Evolutionary conservation across 106 monocot genomes (phyloP), one percentile per base, ranked within the genome.

Genomic region (Allium fistulosum): DNA sequence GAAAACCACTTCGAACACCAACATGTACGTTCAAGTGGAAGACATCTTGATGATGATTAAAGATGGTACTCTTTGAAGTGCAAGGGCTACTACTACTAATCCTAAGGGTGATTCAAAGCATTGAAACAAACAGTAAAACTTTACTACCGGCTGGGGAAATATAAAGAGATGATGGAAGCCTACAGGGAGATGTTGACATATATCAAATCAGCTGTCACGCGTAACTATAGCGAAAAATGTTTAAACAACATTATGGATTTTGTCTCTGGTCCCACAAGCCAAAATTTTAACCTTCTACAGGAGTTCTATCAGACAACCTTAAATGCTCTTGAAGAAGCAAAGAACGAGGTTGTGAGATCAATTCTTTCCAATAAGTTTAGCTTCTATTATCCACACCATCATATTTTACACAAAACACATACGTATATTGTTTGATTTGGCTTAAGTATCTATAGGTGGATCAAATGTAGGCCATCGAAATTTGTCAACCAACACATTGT

Each of bases 211-310:
- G 86, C 97, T 58, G 97, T 99, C 11, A 99, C 92, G 64, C 82
- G 97, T 47, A 99, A 99, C 70, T 99, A 99, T 72, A 99, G 97
- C 56, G 97, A 99, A 82, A 99, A 99, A 83, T 99, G 97, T 72
- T 82, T 99, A 73, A 99, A 99, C 57, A 99, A 90, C 83, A 99
- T 99, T 46, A 99, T 99, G 97, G 97, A 99, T 74, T 99, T 90
- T 76, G 84, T 99, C 66, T 99, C 92, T 73, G 97, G 92, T 60
- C 87, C 97, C 46, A 83, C 89, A 56, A 87, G 87, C 80, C 97
- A 92, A 75, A 99, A 99, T 76, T 90, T 90, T 69, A 59, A 67
- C 77, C 90, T 99, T 51, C 68, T 99, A 18, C 97, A 93, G 61
- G 97, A 90, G 67, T 99, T 93, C 71, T 99, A 99, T 77, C 89